These are phyloP conservation scores for Colletotrichum cereale DNA, from an alignment of 2,329 filamentous ascomycete species.

Conservation along the genomic window DNA sequence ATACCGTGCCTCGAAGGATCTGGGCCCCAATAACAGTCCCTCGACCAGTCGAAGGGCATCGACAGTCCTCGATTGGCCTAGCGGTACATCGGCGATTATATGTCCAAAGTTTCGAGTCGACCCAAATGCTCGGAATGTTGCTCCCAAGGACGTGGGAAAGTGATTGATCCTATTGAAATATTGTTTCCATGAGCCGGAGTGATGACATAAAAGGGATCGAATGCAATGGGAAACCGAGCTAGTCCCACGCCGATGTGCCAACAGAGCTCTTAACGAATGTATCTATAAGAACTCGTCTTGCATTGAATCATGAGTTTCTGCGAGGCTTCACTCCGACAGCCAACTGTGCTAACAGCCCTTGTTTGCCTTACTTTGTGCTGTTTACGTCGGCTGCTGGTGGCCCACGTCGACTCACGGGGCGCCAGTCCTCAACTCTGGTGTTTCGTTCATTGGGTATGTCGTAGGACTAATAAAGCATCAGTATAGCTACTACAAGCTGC, in stretches of 20 bases:
- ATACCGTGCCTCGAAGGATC: not conserved
- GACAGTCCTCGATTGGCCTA: not conserved
- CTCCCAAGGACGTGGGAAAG: not conserved
- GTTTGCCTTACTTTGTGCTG: not conserved
- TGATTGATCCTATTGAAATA: not conserved
- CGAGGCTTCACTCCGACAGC: not conserved
- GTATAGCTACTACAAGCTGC: too few species aligned
- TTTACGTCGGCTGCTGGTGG: not conserved
- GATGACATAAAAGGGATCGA: not conserved
- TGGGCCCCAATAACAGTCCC: not conserved
- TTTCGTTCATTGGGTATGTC: conserved; percentile 49
- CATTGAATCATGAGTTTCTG: not conserved
- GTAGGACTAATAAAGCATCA: too few species aligned
- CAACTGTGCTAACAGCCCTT: not conserved
- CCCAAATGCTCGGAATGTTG: not conserved
- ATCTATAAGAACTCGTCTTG: too few species aligned
- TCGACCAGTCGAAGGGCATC: not conserved
- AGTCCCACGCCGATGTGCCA: not conserved
- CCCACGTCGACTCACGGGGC: conserved; percentile 51
- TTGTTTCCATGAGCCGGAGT: not conserved
- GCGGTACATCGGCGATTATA: not conserved
- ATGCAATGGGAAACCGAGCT: not conserved
- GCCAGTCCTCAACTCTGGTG: conserved; percentile 52
- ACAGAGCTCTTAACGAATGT: not conserved
- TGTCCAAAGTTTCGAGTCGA: not conserved